Evolutionary conservation across 306 rosid species (phyloP), one percentile per base, ranked within the genome.

Genomic region (Pyrus betulifolia): DNA sequence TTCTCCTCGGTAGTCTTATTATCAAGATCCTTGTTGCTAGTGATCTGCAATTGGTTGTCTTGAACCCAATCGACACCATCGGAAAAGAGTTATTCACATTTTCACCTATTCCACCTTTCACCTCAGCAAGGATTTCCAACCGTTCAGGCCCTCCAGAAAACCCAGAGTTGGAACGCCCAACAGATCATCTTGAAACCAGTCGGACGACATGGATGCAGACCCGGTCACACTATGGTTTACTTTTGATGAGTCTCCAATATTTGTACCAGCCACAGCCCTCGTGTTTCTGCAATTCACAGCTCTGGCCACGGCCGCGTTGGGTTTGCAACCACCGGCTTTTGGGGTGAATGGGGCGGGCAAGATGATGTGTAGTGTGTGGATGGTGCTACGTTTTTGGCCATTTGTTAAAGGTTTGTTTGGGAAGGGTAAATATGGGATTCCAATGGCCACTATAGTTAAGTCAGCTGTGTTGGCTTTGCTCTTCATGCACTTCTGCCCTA

Each of bases 191-290:
- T 28, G 30, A 28, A 28, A 28, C 30, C 30, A 28, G 30, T 28
- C 30, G 30, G 30, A 28, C 27, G 27, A 25, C 27, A 1, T 25
- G 30, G 30, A 28, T 28, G 30, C 30, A 28, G 30, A 28, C 30
- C 30, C 30, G 3, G 4, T 28, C 30, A 28, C 30, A 28, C 30
- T 28, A 28, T 28, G 71, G 40, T 76, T 86, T 59, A 79, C 81
- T 8, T 86, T 84, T 15, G 51, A 86, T 13, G 79, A 78, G 72
- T 79, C 89, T 3, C 69, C 84, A 14, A 72, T 84, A 6, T 86
- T 76, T n/a, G 27, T 86, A 13, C 64, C 82, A 0, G 65, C 76
- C 21, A 79, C 87, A 1, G 79, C 87, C 66, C 66, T 84, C 42
- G 35, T 84, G 59, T 42, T 84, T 46, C 55, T 84, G 1, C 80